Conservation (phyloP, 306 rosid species). For the Senna siamea region DNA sequence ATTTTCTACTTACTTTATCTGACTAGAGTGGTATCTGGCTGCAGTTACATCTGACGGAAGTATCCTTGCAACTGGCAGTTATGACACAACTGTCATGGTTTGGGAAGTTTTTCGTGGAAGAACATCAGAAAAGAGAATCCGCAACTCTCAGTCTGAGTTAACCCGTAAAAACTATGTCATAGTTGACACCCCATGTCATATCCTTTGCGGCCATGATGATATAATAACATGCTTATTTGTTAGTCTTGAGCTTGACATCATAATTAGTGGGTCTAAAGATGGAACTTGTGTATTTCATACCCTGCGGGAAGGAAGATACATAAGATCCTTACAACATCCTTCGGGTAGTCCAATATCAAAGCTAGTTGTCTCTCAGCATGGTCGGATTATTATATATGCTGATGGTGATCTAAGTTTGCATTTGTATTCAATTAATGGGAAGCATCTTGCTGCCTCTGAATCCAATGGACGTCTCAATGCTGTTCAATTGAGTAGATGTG, state of each 20-base stretch:
- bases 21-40: conserved; percentile 43
- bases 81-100: conserved; percentile 95
- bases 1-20: conserved; percentile 28
- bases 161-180: conserved; percentile 80
- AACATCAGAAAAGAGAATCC: conserved; percentile 71
- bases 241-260: conserved; percentile 89
- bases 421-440: conserved; percentile 89
- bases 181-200: conserved; percentile 88
- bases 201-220: conserved; percentile 96
- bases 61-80: conserved; percentile 97
- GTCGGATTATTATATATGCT: conserved; percentile 83
- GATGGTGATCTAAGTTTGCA: conserved; percentile 97
- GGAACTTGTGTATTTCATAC: conserved; percentile 97
- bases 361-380: conserved; percentile 84
- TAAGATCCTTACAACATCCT: conserved; percentile 86
- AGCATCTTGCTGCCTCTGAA: conserved; percentile 89
- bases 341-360: conserved; percentile 87
- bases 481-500: conserved; percentile 80
- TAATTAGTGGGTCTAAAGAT: conserved; percentile 97
- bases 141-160: conserved; percentile 69
- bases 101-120: conserved; percentile 91
- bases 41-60: conserved; percentile 98
- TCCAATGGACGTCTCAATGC: conserved; percentile 94
- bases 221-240: conserved; percentile 87
- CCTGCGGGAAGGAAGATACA: conserved; percentile 87